These are phyloP conservation scores for Volutella citrinella DNA, from an alignment of 2,329 filamentous ascomycete genomes.

Conservation along the genomic window DNA sequence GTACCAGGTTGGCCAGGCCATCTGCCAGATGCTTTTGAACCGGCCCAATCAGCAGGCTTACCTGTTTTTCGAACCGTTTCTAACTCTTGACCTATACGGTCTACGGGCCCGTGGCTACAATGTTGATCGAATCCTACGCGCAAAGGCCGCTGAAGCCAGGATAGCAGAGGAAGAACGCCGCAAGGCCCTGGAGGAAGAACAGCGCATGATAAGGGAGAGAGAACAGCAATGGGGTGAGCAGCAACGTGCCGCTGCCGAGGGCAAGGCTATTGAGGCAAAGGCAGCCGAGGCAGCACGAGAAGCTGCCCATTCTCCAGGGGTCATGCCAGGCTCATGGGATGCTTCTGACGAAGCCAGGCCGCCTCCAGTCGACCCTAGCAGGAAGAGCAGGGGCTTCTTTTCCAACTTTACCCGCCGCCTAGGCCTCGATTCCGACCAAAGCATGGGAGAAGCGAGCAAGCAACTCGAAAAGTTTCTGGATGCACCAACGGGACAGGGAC, in stretches of 20 bases:
- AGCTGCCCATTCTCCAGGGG: constrained; percentile 38
- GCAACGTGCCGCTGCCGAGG: constrained; percentile 6
- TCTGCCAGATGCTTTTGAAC: constrained; percentile 76
- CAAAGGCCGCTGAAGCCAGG: constrained; percentile 81
- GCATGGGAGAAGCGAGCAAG: constrained; percentile 39
- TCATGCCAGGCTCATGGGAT: constrained; percentile 76
- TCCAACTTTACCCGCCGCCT: constrained; percentile 65
- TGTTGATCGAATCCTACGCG: constrained; percentile 86
- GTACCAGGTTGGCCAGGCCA: constrained; percentile 86
- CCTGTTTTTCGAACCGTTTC: constrained; percentile 84
- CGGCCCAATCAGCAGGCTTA: constrained; percentile 86
- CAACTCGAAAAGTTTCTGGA: constrained; percentile 44
- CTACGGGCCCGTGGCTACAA: constrained; percentile 90
- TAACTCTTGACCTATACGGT: constrained; percentile 80
- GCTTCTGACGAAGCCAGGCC: constrained; percentile 52
- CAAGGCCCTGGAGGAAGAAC: constrained; percentile 70
- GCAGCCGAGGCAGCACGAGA: constrained; percentile 38
- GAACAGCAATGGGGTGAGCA: constrained; percentile 43
- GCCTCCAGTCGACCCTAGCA: constrained; percentile 30
- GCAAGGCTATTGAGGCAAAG: constrained; percentile 28
- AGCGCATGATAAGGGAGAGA: constrained; percentile 59
- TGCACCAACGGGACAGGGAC: constrained; percentile 21
- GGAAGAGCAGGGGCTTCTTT: constrained; percentile 59
- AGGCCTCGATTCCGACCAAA: constrained; percentile 56
- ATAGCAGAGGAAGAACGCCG: constrained; percentile 81